A percentile compares a stretch with the other conserved stretches of the same genome.
These are phyloP conservation scores for Terana coerulea DNA, from an alignment of 768 basidiomycete genomes.

Conservation along the genomic window DNA sequence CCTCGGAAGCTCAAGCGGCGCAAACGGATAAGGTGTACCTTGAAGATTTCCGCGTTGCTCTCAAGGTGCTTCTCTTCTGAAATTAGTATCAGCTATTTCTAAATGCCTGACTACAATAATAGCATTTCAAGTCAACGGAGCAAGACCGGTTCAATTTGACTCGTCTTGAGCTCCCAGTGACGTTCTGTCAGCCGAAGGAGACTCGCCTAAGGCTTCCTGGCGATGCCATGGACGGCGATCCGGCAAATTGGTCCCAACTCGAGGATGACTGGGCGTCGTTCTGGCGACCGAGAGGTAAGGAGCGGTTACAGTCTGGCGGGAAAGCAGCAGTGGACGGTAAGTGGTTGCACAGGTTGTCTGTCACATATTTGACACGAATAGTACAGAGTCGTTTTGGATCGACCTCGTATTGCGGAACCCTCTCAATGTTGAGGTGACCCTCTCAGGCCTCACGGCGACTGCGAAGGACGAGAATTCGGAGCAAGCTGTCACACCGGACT, in stretches of 20 bases:
- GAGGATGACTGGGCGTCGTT: constrained; percentile 65
- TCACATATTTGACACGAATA: constrained; percentile 4
- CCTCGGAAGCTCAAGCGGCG: constrained; percentile 8
- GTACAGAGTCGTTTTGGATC: constrained; percentile 71
- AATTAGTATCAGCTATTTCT: constrained; percentile 1
- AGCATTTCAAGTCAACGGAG: constrained; percentile 74
- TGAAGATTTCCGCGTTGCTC: constrained; percentile 88
- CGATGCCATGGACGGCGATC: constrained; percentile 41
- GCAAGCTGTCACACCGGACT: constrained; percentile 30
- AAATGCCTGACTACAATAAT: background rate
- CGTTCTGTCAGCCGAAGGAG: constrained; percentile 55
- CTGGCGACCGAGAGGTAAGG: constrained; percentile 53
- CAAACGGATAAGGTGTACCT: constrained; percentile 62
- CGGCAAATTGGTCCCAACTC: constrained; percentile 54
- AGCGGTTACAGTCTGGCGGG: constrained; percentile 48
- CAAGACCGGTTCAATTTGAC: constrained; percentile 36
- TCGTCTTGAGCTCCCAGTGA: constrained; percentile 60
- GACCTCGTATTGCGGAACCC: constrained; percentile 71
- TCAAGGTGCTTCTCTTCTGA: constrained; percentile 49
- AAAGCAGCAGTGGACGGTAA: constrained; percentile 64
- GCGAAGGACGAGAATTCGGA: constrained; percentile 38
- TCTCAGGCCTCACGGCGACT: constrained; percentile 56
- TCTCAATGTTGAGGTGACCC: constrained; percentile 65
- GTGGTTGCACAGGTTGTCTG: constrained; percentile 10
- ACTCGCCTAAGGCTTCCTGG: constrained; percentile 57